These are phyloP conservation scores for Leccinum pseudoinsigne DNA, from an alignment of 1,284 basidiomycete genomes.

Conservation along the genomic window DNA sequence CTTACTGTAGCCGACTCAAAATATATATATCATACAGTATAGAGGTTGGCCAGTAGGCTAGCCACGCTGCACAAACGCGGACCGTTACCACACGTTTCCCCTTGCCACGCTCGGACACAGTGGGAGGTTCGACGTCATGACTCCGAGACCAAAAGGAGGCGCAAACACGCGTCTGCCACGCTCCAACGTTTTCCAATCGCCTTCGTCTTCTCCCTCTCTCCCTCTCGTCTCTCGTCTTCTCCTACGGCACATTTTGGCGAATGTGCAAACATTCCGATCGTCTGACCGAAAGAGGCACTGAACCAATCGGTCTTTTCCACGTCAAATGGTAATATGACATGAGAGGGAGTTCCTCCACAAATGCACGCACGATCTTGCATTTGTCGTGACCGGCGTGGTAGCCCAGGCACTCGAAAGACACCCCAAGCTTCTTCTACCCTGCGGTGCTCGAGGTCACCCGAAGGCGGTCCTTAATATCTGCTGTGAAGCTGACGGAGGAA, in stretches of 20 bases:
- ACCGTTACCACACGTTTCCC: not conserved
- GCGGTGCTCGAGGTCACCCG: conserved; percentile 2
- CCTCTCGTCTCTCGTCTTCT: not conserved
- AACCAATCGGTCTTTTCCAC: not conserved
- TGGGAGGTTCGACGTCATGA: conserved; percentile 17
- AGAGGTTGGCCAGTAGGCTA: not conserved
- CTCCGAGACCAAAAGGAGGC: conserved; percentile 10
- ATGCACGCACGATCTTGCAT: not conserved
- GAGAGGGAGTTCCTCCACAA: conserved; percentile 3
- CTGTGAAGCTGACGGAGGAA: conserved; percentile 1
- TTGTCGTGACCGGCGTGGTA: not conserved
- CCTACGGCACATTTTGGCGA: conserved; percentile 1
- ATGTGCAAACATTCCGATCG: not conserved
- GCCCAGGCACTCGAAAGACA: conserved; percentile 6
- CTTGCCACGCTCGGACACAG: not conserved
- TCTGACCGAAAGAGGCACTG: conserved; percentile 4
- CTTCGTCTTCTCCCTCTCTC: conserved; percentile 6
- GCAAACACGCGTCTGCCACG: conserved; percentile 23
- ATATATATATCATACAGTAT: not conserved
- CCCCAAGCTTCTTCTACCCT: conserved; percentile 11
- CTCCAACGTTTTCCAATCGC: conserved; percentile 7
- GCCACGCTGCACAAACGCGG: conserved; percentile 22
- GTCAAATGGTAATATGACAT: conserved; percentile 12
- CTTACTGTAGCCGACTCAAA: not conserved
- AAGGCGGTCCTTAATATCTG: conserved; percentile 4